Base-by-base conservation (phyloP, 768 basidiomycete species). In the Harrya chromipes region DNA sequence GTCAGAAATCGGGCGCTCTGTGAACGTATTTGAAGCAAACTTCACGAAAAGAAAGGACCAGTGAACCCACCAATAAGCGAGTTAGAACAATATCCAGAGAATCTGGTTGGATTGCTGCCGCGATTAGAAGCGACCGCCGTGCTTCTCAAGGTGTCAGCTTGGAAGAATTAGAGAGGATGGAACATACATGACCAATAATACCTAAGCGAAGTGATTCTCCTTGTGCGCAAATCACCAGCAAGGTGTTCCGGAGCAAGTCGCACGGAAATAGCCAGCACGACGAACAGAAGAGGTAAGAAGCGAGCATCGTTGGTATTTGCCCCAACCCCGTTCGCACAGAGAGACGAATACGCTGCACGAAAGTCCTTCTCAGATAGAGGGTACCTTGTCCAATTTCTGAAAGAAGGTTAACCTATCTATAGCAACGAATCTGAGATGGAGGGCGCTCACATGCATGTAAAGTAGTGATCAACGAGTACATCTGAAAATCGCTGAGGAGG, bases 151-250 rank as follows among this genome's bases (percentile, higher is more conserved):
- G 40, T 45, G 49, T 68, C 49, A 68, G 60, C 33, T 43, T 10
- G 52, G 54, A 47, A 58, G 42, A 38, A 35, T 6, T 48, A 16
- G 17, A 29, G 31, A 47, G 23, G 7, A 14, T 29, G 43, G 33
- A 12, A 78, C 92, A 70, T 63, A 94, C 92, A 94, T 47, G 87
- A 90, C 94, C 94, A 97, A 63, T 97, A 95, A 72, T 92, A 95
- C 53, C 92, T 81, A 43, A 92, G 71, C 33, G 91, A 93, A 8
- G 87, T 91, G 23, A 92, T 73, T 61, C 88, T 78, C 46, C 88
- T 76, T 38, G 74, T 82, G 40, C 84, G 79, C 49, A 85, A 81
- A 66, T 93, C 89, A 1, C 91, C 92, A 27, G 77, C 87, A 58
- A 95, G 82, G 49, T 80, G 76, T 59, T 93, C 91, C 4, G 94